phyloP scores from a whole-genome alignment of 768 basidiomycete species.

The Boletus sp. region DNA sequence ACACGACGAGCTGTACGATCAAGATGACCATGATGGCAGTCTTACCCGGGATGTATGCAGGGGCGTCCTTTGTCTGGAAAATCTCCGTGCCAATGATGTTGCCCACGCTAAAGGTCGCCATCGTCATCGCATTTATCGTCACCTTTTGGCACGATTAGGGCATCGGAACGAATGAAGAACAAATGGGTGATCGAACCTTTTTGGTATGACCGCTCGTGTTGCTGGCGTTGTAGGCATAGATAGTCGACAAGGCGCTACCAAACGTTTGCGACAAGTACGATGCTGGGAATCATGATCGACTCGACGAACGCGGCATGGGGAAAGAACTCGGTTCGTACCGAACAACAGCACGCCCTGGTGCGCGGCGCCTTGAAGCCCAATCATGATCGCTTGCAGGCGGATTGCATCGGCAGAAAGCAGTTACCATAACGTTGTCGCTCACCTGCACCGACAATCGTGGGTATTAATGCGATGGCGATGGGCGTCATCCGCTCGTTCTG shows the following conservation, averaged over 20 bases:
- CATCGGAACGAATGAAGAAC: background rate
- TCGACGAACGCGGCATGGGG: background rate
- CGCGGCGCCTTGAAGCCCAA: constrained; percentile 49
- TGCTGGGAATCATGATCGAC: constrained; percentile 30
- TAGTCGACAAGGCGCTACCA: constrained; percentile 54
- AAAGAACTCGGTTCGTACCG: constrained; percentile 34
- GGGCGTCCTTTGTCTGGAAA: constrained; percentile 60
- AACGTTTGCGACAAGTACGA: constrained; percentile 54
- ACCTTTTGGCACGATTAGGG: constrained; percentile 30
- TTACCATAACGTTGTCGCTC: constrained; percentile 2
- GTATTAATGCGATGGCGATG: constrained; percentile 54
- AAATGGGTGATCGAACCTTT: constrained; percentile 39
- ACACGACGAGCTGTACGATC: constrained; percentile 48
- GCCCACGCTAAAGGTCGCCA: constrained; percentile 53
- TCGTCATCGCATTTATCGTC: constrained; percentile 60
- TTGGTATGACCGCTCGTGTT: constrained; percentile 67
- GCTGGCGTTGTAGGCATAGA: constrained; percentile 65
- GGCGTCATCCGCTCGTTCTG: constrained; percentile 62
- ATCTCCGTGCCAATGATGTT: constrained; percentile 66
- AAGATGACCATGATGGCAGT: constrained; percentile 62
- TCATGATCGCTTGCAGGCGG: constrained; percentile 41
- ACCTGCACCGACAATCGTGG: constrained; percentile 59
- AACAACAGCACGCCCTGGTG: constrained; percentile 55
- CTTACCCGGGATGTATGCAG: constrained; percentile 65
- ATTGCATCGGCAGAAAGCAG: background rate